phyloP scores from a whole-genome alignment of 1,284 basidiomycete genomes.

The Naganishia sp. region DNA sequence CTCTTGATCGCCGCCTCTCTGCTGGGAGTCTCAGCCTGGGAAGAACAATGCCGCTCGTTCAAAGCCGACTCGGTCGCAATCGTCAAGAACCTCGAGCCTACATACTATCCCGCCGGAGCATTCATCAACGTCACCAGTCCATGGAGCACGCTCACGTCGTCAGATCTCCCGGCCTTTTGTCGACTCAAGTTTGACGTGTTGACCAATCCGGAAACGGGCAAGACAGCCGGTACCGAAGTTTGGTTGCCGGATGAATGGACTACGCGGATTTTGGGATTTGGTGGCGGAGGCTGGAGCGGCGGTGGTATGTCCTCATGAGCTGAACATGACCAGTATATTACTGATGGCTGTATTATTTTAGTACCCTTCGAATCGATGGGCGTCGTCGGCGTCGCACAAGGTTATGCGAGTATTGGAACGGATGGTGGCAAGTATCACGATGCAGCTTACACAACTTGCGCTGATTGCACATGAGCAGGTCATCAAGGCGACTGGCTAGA shows the following conservation, averaged over 20 bases:
- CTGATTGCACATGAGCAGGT: neutral
- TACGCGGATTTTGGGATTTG: conserved; percentile 10
- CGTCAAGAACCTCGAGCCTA: neutral
- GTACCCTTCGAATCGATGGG: conserved; percentile 6
- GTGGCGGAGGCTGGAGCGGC: conserved; percentile 20
- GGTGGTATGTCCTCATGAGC: neutral
- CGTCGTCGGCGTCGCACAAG: conserved; percentile 7
- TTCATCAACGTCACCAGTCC: conserved; percentile 4
- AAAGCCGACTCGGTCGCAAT: conserved; percentile 1
- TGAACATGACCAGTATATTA: neutral
- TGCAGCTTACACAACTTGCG: no score
- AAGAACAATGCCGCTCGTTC: conserved; percentile 13
- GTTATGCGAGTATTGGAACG: conserved; percentile 13
- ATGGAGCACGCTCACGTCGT: neutral
- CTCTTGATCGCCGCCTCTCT: neutral
- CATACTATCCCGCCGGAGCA: conserved; percentile 3
- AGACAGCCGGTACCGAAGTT: conserved; percentile 8
- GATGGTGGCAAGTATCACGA: conserved; percentile 4
- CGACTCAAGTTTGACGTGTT: conserved; percentile 9
- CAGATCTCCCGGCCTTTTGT: conserved; percentile 7
- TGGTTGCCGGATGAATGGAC: conserved; percentile 28
- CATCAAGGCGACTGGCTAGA: conserved; percentile 14
- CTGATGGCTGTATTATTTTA: neutral
- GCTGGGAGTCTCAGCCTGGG: neutral
- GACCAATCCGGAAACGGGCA: conserved; percentile 18